Base-by-base conservation (phyloP, 208 protist genomes). In the Trypanosoma cruzi region DNA sequence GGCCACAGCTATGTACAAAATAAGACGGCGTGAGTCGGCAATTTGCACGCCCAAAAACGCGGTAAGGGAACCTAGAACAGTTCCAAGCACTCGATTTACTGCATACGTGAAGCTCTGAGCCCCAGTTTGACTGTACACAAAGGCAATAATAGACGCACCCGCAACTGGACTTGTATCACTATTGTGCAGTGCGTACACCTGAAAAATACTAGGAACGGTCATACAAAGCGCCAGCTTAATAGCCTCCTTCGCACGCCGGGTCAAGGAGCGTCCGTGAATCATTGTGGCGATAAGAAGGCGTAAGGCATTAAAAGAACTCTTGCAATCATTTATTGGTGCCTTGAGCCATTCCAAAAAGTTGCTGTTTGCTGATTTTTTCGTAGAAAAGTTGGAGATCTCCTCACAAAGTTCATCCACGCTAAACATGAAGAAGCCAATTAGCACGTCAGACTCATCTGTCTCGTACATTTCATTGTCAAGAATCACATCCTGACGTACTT, bases 171-270 rank as follows among this genome's bases (percentile, higher is more conserved):
- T 96, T 57, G 87, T 85, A 11, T 73, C 63, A 70, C 82, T 75
- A 58, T 89, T 90, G 61, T 74, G 62, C 31, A 96, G 66, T n/a
- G 84, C 87, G 75, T 93, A 96, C 28, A 94, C 78, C 68, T 96
- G 91, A 76, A 96, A 94, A 46, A 96, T 89, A 76, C 66, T 63
- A 26, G 91, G 88, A 24, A 96, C 34, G 36, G 84, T 80, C 83
- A 96, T 96, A 74, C 88, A 96, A 53, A 96, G 77, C 24, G 88
- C 75, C 28, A 96, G 87, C 77, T 96, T 96, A 67, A 96, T 96
- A 10, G 91, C 84, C 74, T 96, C 91, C 79, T 96, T 96, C 52
- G 89, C 58, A 14, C 91, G 88, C 24, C 91, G 84, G 42, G 89
- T 84, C 60, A 96, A 84, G 31, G 85, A 81, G 64, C 80, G 84